Evolutionary conservation across 768 basidiomycete species (phyloP).

Genomic region (Tricholoma terreum): DNA sequence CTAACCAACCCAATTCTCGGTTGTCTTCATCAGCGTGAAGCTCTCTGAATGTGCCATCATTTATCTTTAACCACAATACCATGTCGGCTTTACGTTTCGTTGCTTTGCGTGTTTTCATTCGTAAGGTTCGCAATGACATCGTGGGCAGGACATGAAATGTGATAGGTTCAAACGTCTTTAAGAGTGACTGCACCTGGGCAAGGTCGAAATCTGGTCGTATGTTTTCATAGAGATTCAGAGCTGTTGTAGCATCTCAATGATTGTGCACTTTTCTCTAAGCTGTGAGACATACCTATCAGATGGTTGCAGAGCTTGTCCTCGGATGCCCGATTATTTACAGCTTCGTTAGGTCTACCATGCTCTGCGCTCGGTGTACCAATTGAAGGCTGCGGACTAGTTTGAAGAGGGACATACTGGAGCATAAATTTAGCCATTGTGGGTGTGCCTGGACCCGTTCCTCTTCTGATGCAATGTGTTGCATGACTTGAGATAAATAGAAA

Average conservation of each 20-base stretch:
- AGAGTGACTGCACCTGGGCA: neutral
- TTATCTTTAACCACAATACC: constrained; percentile 55
- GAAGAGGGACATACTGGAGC: constrained; percentile 46
- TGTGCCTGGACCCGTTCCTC: constrained; percentile 46
- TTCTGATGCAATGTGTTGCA: constrained; percentile 40
- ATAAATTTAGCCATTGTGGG: constrained; percentile 64
- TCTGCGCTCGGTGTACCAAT: constrained; percentile 34
- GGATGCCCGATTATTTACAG: constrained; percentile 20
- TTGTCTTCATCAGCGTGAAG: constrained; percentile 47
- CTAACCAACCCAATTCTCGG: constrained; percentile 67
- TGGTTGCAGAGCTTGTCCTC: constrained; percentile 57
- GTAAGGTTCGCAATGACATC: constrained; percentile 64
- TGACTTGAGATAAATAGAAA: constrained; percentile 72
- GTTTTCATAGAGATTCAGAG: constrained; percentile 9
- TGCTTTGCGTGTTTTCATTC: constrained; percentile 59
- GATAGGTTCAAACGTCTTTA: constrained; percentile 23
- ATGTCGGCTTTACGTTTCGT: constrained; percentile 35
- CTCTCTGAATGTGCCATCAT: constrained; percentile 42
- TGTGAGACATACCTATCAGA: constrained; percentile 50
- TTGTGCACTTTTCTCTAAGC: neutral
- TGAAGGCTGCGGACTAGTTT: constrained; percentile 3
- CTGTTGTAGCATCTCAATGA: constrained; percentile 5
- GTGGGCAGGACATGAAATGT: constrained; percentile 60
- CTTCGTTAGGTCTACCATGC: constrained; percentile 51
- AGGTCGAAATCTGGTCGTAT: constrained; percentile 3